Conservation (phyloP, 345 rosid genomes). For the Streptanthus diversifolius region DNA sequence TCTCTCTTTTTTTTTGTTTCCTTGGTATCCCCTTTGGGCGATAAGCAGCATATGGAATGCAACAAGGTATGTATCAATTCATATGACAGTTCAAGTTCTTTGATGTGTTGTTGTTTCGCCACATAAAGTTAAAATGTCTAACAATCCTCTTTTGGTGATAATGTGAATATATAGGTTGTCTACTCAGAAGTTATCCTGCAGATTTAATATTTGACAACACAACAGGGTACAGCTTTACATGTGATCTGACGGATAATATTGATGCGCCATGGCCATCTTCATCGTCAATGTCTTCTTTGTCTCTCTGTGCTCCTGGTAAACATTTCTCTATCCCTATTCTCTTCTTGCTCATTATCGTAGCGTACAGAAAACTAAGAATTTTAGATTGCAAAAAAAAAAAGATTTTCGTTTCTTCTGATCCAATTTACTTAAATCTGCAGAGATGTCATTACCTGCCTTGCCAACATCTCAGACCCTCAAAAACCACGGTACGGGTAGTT, state of each 20-base stretch:
- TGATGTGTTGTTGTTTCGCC: constrained; percentile 6
- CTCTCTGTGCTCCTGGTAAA: constrained; percentile 95
- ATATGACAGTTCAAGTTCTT: constrained; percentile 5
- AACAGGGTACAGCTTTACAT: constrained; percentile 89
- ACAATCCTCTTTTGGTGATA: constrained; percentile 11
- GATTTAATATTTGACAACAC: constrained; percentile 78
- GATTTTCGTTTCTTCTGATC: constrained; percentile 1
- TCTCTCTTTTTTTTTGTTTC: constrained; percentile 29
- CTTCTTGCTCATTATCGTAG: not conserved
- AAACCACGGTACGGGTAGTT: constrained; percentile 48
- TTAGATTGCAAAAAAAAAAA: not conserved
- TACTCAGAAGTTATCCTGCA: constrained; percentile 80
- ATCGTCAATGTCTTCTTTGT: constrained; percentile 70
- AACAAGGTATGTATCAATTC: constrained; percentile 52
- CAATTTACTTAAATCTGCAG: constrained; percentile 44
- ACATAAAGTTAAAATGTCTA: not conserved
- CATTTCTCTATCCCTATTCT: not conserved
- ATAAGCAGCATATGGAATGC: constrained; percentile 68
- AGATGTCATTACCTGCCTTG: constrained; percentile 95
- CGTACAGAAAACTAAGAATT: not conserved
- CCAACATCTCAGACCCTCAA: constrained; percentile 75
- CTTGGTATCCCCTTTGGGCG: constrained; percentile 17
- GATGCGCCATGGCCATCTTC: constrained; percentile 99
- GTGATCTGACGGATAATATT: constrained; percentile 91
- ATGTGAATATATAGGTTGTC: constrained; percentile 56